A percentile compares a stretch with the other conserved stretches of the same genome.
phyloP scores from a whole-genome alignment of 495 filamentous ascomycete genomes.

The Tuber melanosporum region DNA sequence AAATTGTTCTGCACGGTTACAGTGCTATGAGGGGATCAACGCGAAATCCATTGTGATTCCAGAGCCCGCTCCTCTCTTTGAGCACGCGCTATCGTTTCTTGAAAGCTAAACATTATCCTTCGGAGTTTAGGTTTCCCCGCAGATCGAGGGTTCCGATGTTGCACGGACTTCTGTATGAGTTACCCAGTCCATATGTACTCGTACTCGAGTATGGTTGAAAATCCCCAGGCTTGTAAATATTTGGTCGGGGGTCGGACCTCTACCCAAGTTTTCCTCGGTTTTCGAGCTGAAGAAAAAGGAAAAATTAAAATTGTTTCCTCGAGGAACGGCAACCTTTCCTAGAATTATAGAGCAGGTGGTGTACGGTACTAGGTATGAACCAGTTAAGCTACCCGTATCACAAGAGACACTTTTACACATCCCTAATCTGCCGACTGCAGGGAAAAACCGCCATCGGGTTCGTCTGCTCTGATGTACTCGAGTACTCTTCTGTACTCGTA shows the following conservation, averaged over 20 bases:
- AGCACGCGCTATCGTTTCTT: background rate
- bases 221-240: background rate
- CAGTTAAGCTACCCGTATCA: background rate
- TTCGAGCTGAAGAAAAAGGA: background rate
- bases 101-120: background rate
- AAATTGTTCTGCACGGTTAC: background rate
- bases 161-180: background rate
- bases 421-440: background rate
- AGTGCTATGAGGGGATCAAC: background rate
- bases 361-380: background rate
- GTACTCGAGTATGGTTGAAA: background rate
- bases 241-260: background rate
- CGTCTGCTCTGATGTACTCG: background rate
- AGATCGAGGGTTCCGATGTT: background rate
- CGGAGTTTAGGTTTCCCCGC: background rate
- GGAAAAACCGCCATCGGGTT: background rate
- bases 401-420: background rate
- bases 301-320: background rate
- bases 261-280: background rate
- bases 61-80: background rate
- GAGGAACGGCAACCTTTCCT: background rate
- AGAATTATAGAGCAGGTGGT: background rate
- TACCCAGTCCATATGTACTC: background rate
- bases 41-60: background rate
- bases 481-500: background rate